These are phyloP conservation scores for Exophiala phaeomuriformis DNA, from an alignment of 2,329 filamentous ascomycete species.

Conservation along the genomic window DNA sequence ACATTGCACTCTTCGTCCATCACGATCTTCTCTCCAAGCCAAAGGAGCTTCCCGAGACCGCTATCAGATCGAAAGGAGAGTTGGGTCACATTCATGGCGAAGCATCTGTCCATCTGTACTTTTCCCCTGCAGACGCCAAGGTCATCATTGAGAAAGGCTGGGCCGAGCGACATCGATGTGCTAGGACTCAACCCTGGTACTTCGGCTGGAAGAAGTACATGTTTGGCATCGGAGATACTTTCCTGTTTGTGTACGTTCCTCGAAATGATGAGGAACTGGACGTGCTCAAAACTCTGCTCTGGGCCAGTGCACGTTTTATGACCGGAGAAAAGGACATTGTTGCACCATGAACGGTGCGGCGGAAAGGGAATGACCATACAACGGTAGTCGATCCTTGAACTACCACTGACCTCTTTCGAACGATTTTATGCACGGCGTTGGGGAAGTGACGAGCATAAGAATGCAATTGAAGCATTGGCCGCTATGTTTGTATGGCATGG, in stretches of 20 bases:
- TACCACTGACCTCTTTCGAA: neutral
- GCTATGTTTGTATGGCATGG: too few species aligned
- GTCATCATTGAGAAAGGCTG: slow-evolving; percentile 67
- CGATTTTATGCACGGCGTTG: neutral
- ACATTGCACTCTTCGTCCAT: slow-evolving; percentile 19
- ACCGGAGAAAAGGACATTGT: slow-evolving; percentile 13
- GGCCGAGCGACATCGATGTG: slow-evolving; percentile 60
- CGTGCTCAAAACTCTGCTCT: slow-evolving; percentile 40
- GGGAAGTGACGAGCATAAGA: neutral
- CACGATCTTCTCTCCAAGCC: slow-evolving; percentile 11
- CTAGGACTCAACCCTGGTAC: slow-evolving; percentile 55
- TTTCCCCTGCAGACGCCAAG: slow-evolving; percentile 71
- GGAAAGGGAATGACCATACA: neutral
- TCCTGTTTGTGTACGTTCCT: slow-evolving; percentile 72
- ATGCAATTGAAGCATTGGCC: neutral
- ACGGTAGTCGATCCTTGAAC: neutral
- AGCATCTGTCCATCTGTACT: slow-evolving; percentile 67
- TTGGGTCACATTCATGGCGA: slow-evolving; percentile 75
- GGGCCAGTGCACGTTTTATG: slow-evolving; percentile 20
- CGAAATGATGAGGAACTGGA: slow-evolving; percentile 60
- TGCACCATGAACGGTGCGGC: slow-evolving; percentile 3
- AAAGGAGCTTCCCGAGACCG: slow-evolving; percentile 48
- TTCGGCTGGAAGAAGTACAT: slow-evolving; percentile 41
- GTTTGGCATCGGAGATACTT: slow-evolving; percentile 18
- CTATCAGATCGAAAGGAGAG: slow-evolving; percentile 53